Evolutionary conservation across 352 stramenopile genomes (phyloP), one percentile per base, ranked within the genome.

Genomic region (Pythium rhizo-oryzae): DNA sequence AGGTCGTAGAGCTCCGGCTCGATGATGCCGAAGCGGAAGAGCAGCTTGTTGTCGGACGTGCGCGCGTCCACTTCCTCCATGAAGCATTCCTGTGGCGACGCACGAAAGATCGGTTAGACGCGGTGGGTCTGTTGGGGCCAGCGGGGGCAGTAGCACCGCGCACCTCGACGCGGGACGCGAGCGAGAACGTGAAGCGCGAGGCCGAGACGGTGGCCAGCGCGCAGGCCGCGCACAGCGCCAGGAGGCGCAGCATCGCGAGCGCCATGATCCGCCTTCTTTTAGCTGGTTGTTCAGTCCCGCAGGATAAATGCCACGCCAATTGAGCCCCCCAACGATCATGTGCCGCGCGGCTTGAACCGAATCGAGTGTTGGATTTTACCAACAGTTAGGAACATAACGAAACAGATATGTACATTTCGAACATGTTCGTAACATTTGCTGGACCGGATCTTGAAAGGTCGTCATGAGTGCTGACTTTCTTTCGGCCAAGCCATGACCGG

Each of bases 1-100:
- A 72, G 46, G 41, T 77, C 71, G 50, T 77, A 72, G 2, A 57
- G 28, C 47, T 74, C 59, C 5, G 71, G 67, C 39, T 77, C 71
- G 35, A 77, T 47, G 49, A 77, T 71, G 54, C 71, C 71, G 35
- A 77, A 77, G 58, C 71, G 71, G 55, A 77, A 77, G 51, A 77
- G 71, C 57, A 77, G 49, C 44, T 69, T 74, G 71, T 72, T 77
- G 71, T 72, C 62, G 54, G 66, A 75, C 35, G 66, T 71, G 23
- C 71, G 66, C 39, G 66, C 67, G n/a, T 75, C 49, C 30, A 77
- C 67, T 18, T 75, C 62, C 37, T 77, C 71, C 44, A 75, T 44
- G 52, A 77, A 77, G 44, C 71, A 77, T 62, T 77, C 71, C 67
- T 77, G 64, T 15, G 5, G 4, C n/a, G n/a, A n/a, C n/a, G 37